Evolutionary conservation across 805 yeast species (phyloP).

Genomic region (Sugiyamaella smithiae): DNA sequence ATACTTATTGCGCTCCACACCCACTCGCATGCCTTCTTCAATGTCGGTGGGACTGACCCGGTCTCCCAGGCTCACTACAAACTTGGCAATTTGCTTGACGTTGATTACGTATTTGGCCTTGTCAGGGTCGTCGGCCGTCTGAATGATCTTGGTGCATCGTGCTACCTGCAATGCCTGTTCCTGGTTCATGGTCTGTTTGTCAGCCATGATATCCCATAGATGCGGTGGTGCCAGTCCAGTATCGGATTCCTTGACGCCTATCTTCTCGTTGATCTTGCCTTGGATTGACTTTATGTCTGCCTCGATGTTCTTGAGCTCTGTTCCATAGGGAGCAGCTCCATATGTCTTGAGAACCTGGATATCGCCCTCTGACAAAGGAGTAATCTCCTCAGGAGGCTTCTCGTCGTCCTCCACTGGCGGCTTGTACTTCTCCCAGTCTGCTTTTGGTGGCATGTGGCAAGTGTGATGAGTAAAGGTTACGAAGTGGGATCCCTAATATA

Average conservation of each 20-base stretch:
- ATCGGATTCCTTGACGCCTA: constrained; percentile 82
- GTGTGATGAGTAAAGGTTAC: neutral
- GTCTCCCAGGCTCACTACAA: constrained; percentile 94
- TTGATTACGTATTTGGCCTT: constrained; percentile 92
- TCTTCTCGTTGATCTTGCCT: constrained; percentile 84
- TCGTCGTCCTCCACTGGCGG: constrained; percentile 72
- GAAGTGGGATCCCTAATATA: too few relatives aligned
- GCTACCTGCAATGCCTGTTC: constrained; percentile 98
- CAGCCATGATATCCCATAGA: constrained; percentile 97
- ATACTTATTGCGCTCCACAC: constrained; percentile 96
- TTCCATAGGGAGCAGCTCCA: constrained; percentile 95
- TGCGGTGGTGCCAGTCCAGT: constrained; percentile 98
- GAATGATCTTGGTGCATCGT: constrained; percentile 93
- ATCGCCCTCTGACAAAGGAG: constrained; percentile 92
- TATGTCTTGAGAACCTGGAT: constrained; percentile 95
- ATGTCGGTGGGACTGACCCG: constrained; percentile 97
- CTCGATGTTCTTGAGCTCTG: constrained; percentile 75
- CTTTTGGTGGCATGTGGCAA: constrained; percentile 82
- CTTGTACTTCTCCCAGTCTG: constrained; percentile 96
- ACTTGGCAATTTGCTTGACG: constrained; percentile 96
- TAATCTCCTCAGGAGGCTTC: constrained; percentile 61
- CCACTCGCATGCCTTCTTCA: constrained; percentile 99
- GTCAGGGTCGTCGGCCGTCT: constrained; percentile 66
- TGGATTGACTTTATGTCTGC: constrained; percentile 84
- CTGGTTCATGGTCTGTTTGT: constrained; percentile 84